Evolutionary conservation across 306 rosid genomes (phyloP).

Genomic region (Hylodesmum podocarpum): DNA sequence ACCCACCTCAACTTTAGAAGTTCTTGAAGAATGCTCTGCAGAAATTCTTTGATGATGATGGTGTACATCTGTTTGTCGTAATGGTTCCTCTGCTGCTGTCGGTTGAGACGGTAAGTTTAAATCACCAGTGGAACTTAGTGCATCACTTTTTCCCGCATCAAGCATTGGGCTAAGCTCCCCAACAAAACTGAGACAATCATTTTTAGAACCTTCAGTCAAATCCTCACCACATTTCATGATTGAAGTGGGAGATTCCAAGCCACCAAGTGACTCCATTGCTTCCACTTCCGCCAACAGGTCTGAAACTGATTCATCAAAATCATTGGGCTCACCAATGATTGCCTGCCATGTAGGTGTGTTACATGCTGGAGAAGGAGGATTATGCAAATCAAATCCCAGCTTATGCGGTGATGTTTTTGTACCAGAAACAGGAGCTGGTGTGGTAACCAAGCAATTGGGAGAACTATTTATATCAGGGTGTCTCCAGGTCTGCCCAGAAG

Average conservation of each 20-base stretch:
- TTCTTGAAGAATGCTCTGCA: slow-evolving; percentile 48
- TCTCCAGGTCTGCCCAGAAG: slow-evolving; percentile 68
- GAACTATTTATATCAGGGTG: slow-evolving; percentile 41
- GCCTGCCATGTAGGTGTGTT: slow-evolving; percentile 63
- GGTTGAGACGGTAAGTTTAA: slow-evolving; percentile 54
- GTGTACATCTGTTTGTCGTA: slow-evolving; percentile 40
- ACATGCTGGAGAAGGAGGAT: slow-evolving; percentile 35
- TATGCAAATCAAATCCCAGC: slow-evolving; percentile 41
- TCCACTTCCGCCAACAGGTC: slow-evolving; percentile 98
- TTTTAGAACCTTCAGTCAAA: slow-evolving; percentile 66
- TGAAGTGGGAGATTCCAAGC: slow-evolving; percentile 77
- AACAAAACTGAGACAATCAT: slow-evolving; percentile 65
- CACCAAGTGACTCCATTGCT: slow-evolving; percentile 90
- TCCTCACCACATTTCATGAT: slow-evolving; percentile 65
- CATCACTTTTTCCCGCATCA: slow-evolving; percentile 79
- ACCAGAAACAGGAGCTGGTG: slow-evolving; percentile 37
- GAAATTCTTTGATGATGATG: slow-evolving; percentile 48
- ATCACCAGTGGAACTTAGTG: slow-evolving; percentile 76
- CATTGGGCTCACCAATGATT: slow-evolving; percentile 64
- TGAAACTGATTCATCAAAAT: slow-evolving; percentile 89
- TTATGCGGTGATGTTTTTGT: slow-evolving; percentile 28
- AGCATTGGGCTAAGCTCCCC: slow-evolving; percentile 69
- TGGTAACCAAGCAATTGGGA: slow-evolving; percentile 45
- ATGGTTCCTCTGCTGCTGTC: slow-evolving; percentile 49
- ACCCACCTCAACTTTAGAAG: slow-evolving; percentile 51